phyloP scores from a whole-genome alignment of 495 filamentous ascomycete species.

The Penicillium steckii region DNA sequence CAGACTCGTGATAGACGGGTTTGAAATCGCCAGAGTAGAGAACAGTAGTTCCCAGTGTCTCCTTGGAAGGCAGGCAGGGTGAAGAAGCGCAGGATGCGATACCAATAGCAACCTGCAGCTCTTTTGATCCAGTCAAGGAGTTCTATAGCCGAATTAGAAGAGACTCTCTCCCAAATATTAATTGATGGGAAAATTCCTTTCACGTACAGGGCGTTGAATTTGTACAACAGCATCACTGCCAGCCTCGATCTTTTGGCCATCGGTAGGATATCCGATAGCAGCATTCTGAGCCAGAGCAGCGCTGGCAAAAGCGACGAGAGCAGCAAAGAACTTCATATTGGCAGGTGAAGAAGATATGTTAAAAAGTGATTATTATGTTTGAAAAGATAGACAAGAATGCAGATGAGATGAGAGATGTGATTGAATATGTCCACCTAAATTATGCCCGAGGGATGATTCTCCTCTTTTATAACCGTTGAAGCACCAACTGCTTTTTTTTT shows the following conservation, averaged over 20 bases:
- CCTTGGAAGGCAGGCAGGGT: constrained; percentile 17
- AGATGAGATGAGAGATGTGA: background rate
- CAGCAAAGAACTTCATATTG: constrained; percentile 23
- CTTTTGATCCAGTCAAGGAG: constrained; percentile 26
- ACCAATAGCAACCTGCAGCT: constrained; percentile 36
- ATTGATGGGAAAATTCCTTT: too few relatives aligned
- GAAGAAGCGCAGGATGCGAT: constrained; percentile 23
- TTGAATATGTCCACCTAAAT: too few relatives aligned
- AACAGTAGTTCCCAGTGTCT: constrained; percentile 25
- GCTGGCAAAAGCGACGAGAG: constrained; percentile 22
- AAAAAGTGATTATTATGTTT: too few relatives aligned
- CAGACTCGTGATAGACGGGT: constrained; percentile 30
- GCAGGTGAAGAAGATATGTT: background rate
- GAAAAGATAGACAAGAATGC: background rate
- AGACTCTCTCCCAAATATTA: too few relatives aligned
- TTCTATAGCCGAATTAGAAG: constrained; percentile 17
- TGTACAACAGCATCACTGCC: constrained; percentile 27
- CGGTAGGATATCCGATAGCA: constrained; percentile 61
- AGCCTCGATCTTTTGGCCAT: constrained; percentile 12
- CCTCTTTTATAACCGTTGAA: too few relatives aligned
- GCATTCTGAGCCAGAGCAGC: constrained; percentile 64
- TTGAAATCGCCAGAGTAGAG: constrained; percentile 34
- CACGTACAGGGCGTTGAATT: constrained; percentile 34
- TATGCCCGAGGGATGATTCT: too few relatives aligned
- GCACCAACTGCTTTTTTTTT: too few relatives aligned